phyloP scores from a whole-genome alignment of 805 yeast genomes.

The Tetrapisispora arboricola region DNA sequence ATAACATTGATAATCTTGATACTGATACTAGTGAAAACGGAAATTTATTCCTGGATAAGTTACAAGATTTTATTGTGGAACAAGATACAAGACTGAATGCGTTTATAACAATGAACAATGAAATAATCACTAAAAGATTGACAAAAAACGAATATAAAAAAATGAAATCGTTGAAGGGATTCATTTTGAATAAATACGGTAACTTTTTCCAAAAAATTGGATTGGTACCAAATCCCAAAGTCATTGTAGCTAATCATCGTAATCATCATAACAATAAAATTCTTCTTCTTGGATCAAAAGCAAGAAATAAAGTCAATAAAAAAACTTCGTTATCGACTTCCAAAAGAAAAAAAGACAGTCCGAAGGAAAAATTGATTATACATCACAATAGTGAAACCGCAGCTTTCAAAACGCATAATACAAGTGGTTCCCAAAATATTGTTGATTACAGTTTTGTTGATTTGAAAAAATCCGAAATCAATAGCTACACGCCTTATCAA shows the following conservation, averaged over 20 bases:
- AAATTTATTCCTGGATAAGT: neutral
- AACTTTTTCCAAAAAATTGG: neutral
- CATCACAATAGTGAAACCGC: too few relatives aligned
- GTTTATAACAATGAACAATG: neutral
- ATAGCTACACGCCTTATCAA: neutral
- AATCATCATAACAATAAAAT: too few relatives aligned
- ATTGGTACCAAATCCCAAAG: neutral
- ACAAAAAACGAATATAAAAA: neutral
- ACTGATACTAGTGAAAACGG: too few relatives aligned
- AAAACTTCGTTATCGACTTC: too few relatives aligned
- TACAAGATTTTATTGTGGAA: neutral
- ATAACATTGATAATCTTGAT: neutral
- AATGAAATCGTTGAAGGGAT: neutral
- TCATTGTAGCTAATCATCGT: too few relatives aligned
- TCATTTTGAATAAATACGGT: neutral
- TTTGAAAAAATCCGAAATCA: neutral
- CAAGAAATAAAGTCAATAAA: neutral
- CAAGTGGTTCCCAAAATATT: too few relatives aligned
- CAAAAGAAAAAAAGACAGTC: too few relatives aligned
- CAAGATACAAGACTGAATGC: neutral
- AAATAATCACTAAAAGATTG: neutral
- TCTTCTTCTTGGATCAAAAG: too few relatives aligned
- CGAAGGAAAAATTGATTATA: too few relatives aligned
- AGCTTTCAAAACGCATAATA: too few relatives aligned
- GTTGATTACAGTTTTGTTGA: slow-evolving; percentile 1